Base-by-base conservation (phyloP, 1,139 yeast species). In the Geotrichum histeridarum region DNA sequence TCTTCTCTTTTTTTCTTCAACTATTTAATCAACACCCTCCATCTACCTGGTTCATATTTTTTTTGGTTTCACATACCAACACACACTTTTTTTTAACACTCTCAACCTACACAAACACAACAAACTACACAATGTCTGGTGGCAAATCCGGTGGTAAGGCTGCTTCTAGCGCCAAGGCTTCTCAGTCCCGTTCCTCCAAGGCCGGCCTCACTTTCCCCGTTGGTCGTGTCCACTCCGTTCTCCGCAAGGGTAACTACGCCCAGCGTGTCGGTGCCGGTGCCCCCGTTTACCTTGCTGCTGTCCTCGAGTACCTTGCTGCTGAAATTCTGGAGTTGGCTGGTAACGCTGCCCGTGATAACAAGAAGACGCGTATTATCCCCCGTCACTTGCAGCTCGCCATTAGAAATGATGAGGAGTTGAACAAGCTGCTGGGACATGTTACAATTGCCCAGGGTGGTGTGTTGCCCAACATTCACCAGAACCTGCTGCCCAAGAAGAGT, bases 181-280 rank as follows among this genome's bases (percentile, higher is more conserved):
- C 97, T 70, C 93, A 94, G 77, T 86, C 97, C 57, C 90, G 98
- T 83, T 91, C 98, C 67, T 85, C 96, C 62, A 91, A 89, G 81
- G 98, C 98, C 73, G 98, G 97, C 75, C 84, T 91, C 74, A 88
- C 96, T 68, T 91, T 93, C 95, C 98, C 98, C 78, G 98, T 93
- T 67, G 98, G 98, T 77, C 93, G 98, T 85, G 94, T 91, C 65
- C 98, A 91, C 82, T 85, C 97, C 81, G 82, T 90, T 70, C 80
- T 91, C 70, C 88, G 96, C 83, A 90, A 87, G 79, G 98, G 98
- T 72, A 91, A 91, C 84, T 91, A 91, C 79, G 97, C 97, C 68
- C 97, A 91, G 81, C 87, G 98, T 82, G 86, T 91, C 69, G 98
- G 98, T 83, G 91, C 97, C 65, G 97, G 96, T 81, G 95, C 95